Conservation (phyloP, 1,284 basidiomycete species). For the Peniophora sp. region DNA sequence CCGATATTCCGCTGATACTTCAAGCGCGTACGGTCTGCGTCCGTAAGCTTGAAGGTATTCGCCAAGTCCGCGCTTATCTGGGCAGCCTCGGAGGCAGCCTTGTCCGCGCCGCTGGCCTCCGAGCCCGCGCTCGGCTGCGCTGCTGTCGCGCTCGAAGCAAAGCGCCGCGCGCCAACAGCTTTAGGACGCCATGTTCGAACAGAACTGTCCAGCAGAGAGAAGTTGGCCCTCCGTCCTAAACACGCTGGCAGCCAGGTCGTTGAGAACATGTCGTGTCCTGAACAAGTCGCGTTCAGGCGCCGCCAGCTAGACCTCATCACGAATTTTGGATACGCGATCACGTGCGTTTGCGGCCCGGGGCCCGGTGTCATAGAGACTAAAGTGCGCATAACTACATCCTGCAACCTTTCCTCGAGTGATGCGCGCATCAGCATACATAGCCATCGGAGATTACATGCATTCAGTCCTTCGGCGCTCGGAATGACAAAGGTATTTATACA, state of each 20-base stretch:
- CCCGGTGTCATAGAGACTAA: too few relatives aligned
- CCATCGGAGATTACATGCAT: too few relatives aligned
- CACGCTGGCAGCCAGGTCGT: not conserved
- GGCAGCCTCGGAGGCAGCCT: slow-evolving; percentile 3
- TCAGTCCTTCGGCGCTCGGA: too few relatives aligned
- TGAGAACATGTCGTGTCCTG: not conserved
- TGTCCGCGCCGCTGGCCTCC: not conserved
- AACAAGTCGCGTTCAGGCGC: too few relatives aligned
- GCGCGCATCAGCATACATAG: too few relatives aligned
- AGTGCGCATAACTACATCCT: too few relatives aligned
- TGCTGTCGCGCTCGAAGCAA: slow-evolving; percentile 4
- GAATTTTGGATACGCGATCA: too few relatives aligned
- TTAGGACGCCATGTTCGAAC: not conserved
- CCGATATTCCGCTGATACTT: slow-evolving; percentile 75
- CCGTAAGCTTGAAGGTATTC: slow-evolving; percentile 38
- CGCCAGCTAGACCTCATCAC: too few relatives aligned
- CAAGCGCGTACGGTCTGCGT: slow-evolving; percentile 49
- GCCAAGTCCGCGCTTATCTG: slow-evolving; percentile 6
- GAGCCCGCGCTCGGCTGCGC: not conserved
- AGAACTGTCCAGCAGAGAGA: not conserved
- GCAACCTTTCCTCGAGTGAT: too few relatives aligned
- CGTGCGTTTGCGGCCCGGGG: too few relatives aligned
- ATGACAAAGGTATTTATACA: too few relatives aligned
- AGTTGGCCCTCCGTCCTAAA: not conserved
- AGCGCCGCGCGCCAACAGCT: not conserved